Evolutionary conservation across 2,329 filamentous ascomycete genomes (phyloP), one percentile per base, ranked within the genome.

Genomic region (Macrophomina phaseolina): DNA sequence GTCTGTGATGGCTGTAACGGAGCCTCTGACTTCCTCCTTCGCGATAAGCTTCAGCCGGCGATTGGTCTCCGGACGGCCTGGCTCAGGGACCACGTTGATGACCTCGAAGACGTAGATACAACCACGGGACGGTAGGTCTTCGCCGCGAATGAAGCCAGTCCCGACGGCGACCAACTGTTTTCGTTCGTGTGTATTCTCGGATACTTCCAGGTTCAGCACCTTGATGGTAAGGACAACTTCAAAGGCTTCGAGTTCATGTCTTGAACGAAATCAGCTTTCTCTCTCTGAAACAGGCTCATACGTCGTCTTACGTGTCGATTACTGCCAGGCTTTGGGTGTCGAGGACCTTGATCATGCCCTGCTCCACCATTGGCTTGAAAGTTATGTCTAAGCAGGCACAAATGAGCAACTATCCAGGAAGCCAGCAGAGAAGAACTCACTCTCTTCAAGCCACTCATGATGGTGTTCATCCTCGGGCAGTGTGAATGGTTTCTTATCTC

Each of bases 21-120:
- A 93, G 9, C 95, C 95, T 60, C 95, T 91, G 32, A 98, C 93
- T 62, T 97, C 92, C 77, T 99, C 95, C 73, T 91, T 91, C 5
- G 92, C 91, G 16, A 97, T 85, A 4, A 96, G 86, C 76, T 97
- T 96, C 40, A 99, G 83, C 71, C 89, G 92, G 70, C 89, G 90
- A 77, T 93, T 91, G 1, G 92, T 97, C 77, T 97, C 94, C 0
- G 93, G 92, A 7, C 87, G 87, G 18, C 89, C 92, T 0, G 93
- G 93, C 69, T 97, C 90, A 0, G 95, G 94, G 0, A 97, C 94
- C 38, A 99, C 95, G 40, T 90, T 87, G 67, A 97, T 93, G 36
- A 99, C 87, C 74, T 97, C 94, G 74, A 95, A 97, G 56, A 98
- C 91, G 73, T 95, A 93, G 46, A 99, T 87, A 48, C 90, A 87